These are phyloP conservation scores for Gossypium trilobum DNA, from an alignment of 441 rosid genomes.

Conservation along the genomic window DNA sequence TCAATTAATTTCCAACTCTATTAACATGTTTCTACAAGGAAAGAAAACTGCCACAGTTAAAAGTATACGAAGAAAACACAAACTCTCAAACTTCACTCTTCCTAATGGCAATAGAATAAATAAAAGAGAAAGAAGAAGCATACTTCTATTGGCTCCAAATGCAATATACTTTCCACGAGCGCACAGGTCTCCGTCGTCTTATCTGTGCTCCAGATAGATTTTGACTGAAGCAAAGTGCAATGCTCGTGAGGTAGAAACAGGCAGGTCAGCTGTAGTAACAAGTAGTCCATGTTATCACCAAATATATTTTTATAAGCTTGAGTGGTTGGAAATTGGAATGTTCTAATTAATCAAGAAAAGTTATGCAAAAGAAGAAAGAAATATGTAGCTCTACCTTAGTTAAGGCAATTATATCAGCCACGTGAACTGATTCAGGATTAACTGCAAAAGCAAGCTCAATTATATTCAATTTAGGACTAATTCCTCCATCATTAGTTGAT, in stretches of 20 bases:
- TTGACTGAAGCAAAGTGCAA: slow-evolving; percentile 52
- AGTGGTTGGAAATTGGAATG: not conserved
- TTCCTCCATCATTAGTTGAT: slow-evolving; percentile 9
- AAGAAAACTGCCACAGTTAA: not conserved
- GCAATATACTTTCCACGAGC: slow-evolving; percentile 71
- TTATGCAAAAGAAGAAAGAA: not conserved
- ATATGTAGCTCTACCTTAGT: slow-evolving; percentile 40
- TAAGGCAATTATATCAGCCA: slow-evolving; percentile 62
- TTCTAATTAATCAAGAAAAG: not conserved
- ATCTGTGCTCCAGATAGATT: slow-evolving; percentile 85
- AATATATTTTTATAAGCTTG: not conserved
- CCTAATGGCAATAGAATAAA: not conserved
- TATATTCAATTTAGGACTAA: not conserved
- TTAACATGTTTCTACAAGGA: not conserved
- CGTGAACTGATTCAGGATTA: slow-evolving; percentile 36
- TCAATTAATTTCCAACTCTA: not conserved
- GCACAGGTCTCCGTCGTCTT: slow-evolving; percentile 44
- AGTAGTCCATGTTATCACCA: not conserved
- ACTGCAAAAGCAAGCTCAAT: slow-evolving; percentile 34
- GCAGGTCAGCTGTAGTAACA: slow-evolving; percentile 56
- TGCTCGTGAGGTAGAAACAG: slow-evolving; percentile 60
- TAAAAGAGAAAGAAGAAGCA: slow-evolving; percentile 3
- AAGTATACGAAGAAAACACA: not conserved
- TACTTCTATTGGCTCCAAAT: slow-evolving; percentile 84
- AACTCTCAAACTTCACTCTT: not conserved